Evolutionary conservation across 345 rosid species (phyloP), one percentile per base, ranked within the genome.

Genomic region (Salix arbutifolia): DNA sequence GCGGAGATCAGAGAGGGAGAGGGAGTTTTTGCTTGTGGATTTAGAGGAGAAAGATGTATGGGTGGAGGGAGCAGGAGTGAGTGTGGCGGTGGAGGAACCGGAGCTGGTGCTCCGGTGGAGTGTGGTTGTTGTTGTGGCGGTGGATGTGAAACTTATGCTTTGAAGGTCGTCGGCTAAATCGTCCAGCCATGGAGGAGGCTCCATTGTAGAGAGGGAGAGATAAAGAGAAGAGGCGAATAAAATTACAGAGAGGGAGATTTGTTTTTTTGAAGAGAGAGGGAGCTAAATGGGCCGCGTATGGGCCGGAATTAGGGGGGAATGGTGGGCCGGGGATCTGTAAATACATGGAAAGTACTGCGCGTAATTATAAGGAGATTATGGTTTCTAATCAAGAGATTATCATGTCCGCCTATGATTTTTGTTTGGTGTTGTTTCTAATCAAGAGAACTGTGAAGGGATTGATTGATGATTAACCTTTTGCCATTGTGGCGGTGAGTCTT

Each of bases 81-180:
- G 84, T 8, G 95, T 87, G 68, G 94, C 88, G 71, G 89, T 90
- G 73, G 97, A 86, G 26, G 89, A 82, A 67, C 89, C 89, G 62
- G 90, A 92, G 83, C 92, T 88, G 3, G 92, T 87, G 85, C 94
- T 91, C n/a, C 93, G 89, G 80, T 90, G 87, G 76, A 90, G 83
- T 13, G 97, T 88, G 62, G 90, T 82, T 79, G 90, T 79, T 11
- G 88, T 73, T 74, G 89, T 84, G 13, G 85, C 84, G 31, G 89
- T 87, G 74, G 91, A 94, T 19, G 97, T 88, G 82, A 92, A 94
- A 87, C 98, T 94, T 33, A 92, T 61, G 84, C 98, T 92, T 78
- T 92, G 98, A 21, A 94, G 89, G 75, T 91, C 97, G 86, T 92
- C 97, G 75, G 92, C 89, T 60, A 92, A 80, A 76, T 91, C 94